A percentile compares a stretch with the other conserved stretches of the same genome.
Evolutionary conservation across 2,329 filamentous ascomycete species (phyloP).

Genomic region (Juglanconis sp.): DNA sequence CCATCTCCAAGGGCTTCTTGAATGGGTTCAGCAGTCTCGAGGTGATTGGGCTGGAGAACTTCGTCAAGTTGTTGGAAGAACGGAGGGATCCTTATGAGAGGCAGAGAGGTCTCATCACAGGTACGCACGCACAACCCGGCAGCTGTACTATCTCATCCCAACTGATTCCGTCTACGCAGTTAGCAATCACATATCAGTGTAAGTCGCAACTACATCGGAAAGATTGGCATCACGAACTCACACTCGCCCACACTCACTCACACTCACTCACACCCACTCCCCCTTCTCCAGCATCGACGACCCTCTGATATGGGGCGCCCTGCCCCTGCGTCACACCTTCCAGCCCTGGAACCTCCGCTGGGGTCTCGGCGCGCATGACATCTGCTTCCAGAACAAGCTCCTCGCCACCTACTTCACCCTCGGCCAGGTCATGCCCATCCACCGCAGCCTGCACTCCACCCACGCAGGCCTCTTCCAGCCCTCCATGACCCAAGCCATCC

Average conservation of each 20-base stretch:
- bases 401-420: conserved; percentile 78
- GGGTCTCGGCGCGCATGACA: conserved; percentile 89
- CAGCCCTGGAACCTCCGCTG: conserved; percentile 76
- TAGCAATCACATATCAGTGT: conserved; percentile 87
- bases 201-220: conserved; percentile 41
- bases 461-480: conserved; percentile 87
- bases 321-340: conserved; percentile 72
- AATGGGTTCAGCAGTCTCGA: conserved; percentile 72
- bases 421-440: conserved; percentile 87
- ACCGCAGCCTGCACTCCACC: conserved; percentile 73
- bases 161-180: conserved; percentile 49
- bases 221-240: background rate
- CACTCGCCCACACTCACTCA: too few species aligned
- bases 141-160: conserved; percentile 2
- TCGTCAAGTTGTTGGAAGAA: conserved; percentile 72
- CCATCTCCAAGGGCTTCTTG: conserved; percentile 71
- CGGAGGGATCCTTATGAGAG: conserved; percentile 64
- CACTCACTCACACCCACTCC: background rate
- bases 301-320: conserved; percentile 86
- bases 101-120: conserved; percentile 77
- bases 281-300: conserved; percentile 73
- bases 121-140: conserved; percentile 40
- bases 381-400: conserved; percentile 83
- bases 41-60: conserved; percentile 70
- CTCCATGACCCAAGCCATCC: conserved; percentile 80